Evolutionary conservation across 108 stramenopile species (phyloP).

Genomic region (Cyclotella choctawhatcheeana): DNA sequence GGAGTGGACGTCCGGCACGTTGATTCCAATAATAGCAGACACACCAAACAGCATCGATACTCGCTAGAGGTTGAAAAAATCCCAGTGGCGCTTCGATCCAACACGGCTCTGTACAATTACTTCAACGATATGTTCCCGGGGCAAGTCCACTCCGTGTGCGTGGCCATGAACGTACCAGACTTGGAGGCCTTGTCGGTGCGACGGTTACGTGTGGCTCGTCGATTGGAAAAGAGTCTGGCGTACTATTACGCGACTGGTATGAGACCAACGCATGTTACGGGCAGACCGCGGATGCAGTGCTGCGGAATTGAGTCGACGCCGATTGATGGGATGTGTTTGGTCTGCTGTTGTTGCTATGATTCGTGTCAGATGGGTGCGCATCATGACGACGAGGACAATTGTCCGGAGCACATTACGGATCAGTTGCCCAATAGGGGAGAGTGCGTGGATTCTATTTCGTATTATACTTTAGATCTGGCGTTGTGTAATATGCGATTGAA

Average conservation of each 20-base stretch:
- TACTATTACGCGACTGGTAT: conserved; percentile 74
- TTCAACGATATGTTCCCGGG: conserved; percentile 90
- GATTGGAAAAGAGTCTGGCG: conserved; percentile 86
- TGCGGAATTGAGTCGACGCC: conserved; percentile 79
- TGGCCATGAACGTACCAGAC: conserved; percentile 84
- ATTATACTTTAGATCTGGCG: conserved; percentile 80
- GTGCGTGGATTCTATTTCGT: conserved; percentile 81
- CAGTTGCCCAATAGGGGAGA: conserved; percentile 57
- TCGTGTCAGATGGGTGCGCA: conserved; percentile 21
- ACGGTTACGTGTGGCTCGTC: conserved; percentile 63
- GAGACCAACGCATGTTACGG: conserved; percentile 81
- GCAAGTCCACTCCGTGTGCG: conserved; percentile 75
- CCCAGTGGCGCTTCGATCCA: conserved; percentile 78
- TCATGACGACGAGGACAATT: background rate
- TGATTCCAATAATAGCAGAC: conserved; percentile 3
- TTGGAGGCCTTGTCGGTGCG: conserved; percentile 67
- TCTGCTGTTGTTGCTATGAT: conserved; percentile 36
- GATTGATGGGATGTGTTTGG: conserved; percentile 39
- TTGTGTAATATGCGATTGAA: conserved; percentile 61
- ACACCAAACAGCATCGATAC: conserved; percentile 69
- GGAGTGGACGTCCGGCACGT: conserved; percentile 38
- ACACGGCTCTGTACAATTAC: conserved; percentile 81
- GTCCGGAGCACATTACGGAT: conserved; percentile 31
- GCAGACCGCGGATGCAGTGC: conserved; percentile 67
- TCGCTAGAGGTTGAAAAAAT: conserved; percentile 86